phyloP scores from a whole-genome alignment of 345 rosid species.

The Pistacia atlantica region DNA sequence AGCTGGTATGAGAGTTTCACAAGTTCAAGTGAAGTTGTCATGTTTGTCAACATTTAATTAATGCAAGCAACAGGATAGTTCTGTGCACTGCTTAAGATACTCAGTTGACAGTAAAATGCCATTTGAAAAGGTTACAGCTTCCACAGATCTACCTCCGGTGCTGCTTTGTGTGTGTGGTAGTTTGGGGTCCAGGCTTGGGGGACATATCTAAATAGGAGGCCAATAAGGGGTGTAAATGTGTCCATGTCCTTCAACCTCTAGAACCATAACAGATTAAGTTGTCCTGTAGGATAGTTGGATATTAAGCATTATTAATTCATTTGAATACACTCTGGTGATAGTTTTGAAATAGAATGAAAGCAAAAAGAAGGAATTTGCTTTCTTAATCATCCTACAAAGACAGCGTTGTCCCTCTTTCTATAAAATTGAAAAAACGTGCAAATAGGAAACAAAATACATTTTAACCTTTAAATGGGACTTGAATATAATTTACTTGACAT shows the following conservation, averaged over 20 bases:
- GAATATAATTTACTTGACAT: neutral
- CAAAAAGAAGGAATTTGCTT: conserved; percentile 1
- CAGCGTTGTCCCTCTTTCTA: neutral
- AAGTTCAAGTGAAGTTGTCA: neutral
- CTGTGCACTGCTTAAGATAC: neutral
- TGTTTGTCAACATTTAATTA: neutral
- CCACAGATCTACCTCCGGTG: no score
- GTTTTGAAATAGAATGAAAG: neutral
- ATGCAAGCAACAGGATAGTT: neutral
- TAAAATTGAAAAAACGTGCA: neutral
- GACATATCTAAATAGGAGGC: neutral
- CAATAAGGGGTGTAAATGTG: neutral
- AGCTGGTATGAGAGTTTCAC: neutral
- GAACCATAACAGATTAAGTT: neutral
- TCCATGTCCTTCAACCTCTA: neutral
- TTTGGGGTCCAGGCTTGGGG: neutral
- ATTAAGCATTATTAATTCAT: neutral
- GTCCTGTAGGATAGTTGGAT: neutral
- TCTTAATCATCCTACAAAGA: neutral
- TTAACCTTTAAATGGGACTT: neutral
- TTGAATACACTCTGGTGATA: neutral
- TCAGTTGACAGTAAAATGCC: neutral
- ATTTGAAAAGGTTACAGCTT: neutral
- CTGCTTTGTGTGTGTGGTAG: neutral
- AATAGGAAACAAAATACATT: neutral